Conservation (phyloP, 1,139 yeast species). For the Zygosaccharomyces sapae region DNA sequence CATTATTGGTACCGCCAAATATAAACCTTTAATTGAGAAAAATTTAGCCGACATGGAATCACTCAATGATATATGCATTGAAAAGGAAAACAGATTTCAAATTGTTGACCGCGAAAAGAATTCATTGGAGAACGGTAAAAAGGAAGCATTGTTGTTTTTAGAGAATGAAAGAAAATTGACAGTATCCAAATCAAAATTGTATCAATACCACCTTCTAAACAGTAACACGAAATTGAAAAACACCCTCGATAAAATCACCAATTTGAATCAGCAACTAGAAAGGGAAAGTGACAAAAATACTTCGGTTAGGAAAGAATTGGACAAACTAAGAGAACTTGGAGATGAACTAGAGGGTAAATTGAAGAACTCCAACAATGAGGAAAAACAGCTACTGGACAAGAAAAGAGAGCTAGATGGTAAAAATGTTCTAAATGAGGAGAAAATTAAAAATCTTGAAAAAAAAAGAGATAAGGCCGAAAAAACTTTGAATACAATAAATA, state of each 20-base stretch:
- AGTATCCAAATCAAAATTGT: constrained; percentile 51
- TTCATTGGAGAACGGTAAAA: constrained; percentile 64
- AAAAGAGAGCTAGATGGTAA: constrained; percentile 39
- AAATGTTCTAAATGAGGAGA: constrained; percentile 70
- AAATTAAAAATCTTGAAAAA: constrained; percentile 55
- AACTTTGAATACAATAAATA: constrained; percentile 39
- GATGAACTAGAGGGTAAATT: constrained; percentile 38
- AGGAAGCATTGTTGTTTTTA: constrained; percentile 64
- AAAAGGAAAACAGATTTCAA: constrained; percentile 74
- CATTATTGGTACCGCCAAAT: constrained; percentile 88
- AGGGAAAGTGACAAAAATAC: constrained; percentile 48
- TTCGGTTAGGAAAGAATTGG: constrained; percentile 42
- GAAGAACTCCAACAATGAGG: constrained; percentile 39
- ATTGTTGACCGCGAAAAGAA: constrained; percentile 75
- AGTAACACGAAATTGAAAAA: constrained; percentile 42
- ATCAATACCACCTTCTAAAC: constrained; percentile 50
- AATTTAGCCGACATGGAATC: constrained; percentile 57
- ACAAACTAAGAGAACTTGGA: constrained; percentile 36
- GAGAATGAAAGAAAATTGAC: constrained; percentile 60
- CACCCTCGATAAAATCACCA: constrained; percentile 38
- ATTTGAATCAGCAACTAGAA: constrained; percentile 44
- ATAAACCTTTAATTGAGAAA: constrained; percentile 72
- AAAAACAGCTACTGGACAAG: constrained; percentile 35
- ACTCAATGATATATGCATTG: constrained; percentile 72
- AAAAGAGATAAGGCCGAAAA: constrained; percentile 64